Base-by-base conservation (phyloP, 1,284 basidiomycete species). In the Golubevia pallescens region DNA sequence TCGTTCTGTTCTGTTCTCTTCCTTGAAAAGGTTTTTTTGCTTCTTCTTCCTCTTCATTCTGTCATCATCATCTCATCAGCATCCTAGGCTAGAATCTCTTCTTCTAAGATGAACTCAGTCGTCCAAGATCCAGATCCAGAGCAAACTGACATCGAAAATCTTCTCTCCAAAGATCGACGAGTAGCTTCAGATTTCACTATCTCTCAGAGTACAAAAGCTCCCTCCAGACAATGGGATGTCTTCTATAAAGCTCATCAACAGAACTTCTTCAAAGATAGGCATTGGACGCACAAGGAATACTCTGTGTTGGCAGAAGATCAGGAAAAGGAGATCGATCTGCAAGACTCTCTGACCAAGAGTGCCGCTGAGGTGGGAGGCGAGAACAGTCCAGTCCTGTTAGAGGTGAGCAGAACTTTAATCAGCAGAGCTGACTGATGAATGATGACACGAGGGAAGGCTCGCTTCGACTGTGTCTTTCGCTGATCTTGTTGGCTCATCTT, bases 261-360 rank as follows among this genome's bases (percentile, higher is more conserved):
- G 16, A 48, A 48, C 2, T 48, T 48, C 42, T 48, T 48, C 42
- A 48, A 48, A 16, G 42, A 48, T 66, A 65, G 32, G 21, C 52
- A 53, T 61, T 87, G 86, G 86, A 86, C 81, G 0, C 64, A 70
- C 14, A 65, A 74, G 1, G 86, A 86, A 61, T 86, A 84, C 62
- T 58, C 70, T 10, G 48, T 63, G 1, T 58, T 21, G 6, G 70
- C 71, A 1, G 68, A 73, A 10, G 66, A 63, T 52, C 6, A 69
- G 23, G 70, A 67, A 21, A 20, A 21, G 4, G 34, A 10, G 32
- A 52, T 65, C 68, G 20, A 7, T 38, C 19, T 70, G 19, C 62
- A 70, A 0, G 28, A 16, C 23, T 42, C 32, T 3, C 1, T 16
- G 20, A 14, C 3, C 34, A 56, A 63, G 7, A 63, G 60, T 38